Conservation (phyloP, 2,329 filamentous ascomycete species). For the Magnaporthales sp. region DNA sequence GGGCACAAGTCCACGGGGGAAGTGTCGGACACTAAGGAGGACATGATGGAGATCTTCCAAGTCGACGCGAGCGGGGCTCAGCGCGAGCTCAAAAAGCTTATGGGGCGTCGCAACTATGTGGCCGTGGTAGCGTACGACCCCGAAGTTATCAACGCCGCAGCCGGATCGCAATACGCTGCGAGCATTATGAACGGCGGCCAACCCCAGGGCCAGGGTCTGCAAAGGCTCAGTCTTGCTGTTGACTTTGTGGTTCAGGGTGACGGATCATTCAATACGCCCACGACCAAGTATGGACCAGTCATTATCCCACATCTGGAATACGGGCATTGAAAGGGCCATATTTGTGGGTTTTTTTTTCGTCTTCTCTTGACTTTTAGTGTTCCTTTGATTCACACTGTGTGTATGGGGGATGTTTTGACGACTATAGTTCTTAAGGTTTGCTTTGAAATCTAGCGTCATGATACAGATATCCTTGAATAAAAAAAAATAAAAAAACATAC, state of each 20-base stretch:
- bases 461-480: not conserved
- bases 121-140: conserved; percentile 93
- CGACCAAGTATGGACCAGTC: conserved; percentile 94
- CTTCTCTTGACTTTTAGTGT: conserved; percentile 5
- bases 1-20: conserved; percentile 67
- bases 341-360: conserved; percentile 7
- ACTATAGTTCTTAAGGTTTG: not conserved
- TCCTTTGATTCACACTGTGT: not conserved
- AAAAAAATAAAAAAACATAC: not conserved
- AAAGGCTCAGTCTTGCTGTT: conserved; percentile 76
- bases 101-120: conserved; percentile 88
- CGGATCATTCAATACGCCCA: conserved; percentile 59
- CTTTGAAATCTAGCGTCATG: not conserved
- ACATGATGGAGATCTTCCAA: conserved; percentile 99
- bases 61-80: conserved; percentile 79
- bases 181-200: conserved; percentile 15
- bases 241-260: conserved; percentile 97
- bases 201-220: conserved; percentile 40
- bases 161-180: conserved; percentile 16
- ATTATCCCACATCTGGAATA: conserved; percentile 82
- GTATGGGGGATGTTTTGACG: not conserved
- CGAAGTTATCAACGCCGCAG: conserved; percentile 47
- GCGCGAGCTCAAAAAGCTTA: conserved; percentile 81
- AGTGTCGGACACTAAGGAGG: conserved; percentile 89
- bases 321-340: conserved; percentile 39